A percentile compares a stretch with the other conserved stretches of the same genome.
These are phyloP conservation scores for Colletotrichum sp. DNA, from an alignment of 2,329 filamentous ascomycete genomes.

Conservation along the genomic window DNA sequence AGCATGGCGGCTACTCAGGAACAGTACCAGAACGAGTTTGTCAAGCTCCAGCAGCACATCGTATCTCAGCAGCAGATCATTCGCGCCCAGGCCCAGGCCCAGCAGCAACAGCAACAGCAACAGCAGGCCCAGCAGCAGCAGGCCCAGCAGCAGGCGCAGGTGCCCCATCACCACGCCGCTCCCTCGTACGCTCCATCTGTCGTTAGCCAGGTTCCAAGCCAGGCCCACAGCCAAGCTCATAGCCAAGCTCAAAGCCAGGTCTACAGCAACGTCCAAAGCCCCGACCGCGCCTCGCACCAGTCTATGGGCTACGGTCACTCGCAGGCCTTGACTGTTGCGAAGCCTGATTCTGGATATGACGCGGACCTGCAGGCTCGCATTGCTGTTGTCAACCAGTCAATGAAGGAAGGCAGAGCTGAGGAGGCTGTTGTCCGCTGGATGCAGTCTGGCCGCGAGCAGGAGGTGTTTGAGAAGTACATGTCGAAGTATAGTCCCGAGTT, in stretches of 20 bases:
- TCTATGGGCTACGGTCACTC: slow-evolving; percentile 21
- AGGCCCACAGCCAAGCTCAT: slow-evolving; percentile 24
- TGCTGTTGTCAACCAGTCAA: slow-evolving; percentile 64
- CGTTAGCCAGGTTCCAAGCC: slow-evolving; percentile 16
- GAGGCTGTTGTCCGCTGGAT: slow-evolving; percentile 71
- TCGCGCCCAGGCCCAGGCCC: slow-evolving; percentile 22
- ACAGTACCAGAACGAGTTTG: slow-evolving; percentile 69
- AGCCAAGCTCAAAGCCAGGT: slow-evolving; percentile 26
- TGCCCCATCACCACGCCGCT: slow-evolving; percentile 13
- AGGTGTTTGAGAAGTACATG: slow-evolving; percentile 65
- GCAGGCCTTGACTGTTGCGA: slow-evolving; percentile 19
- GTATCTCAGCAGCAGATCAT: slow-evolving; percentile 39
- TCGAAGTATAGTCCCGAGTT: slow-evolving; percentile 55
- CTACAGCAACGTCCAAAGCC: slow-evolving; percentile 25
- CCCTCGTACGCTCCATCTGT: slow-evolving; percentile 15
- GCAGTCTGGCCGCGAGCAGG: slow-evolving; percentile 65
- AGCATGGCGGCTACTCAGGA: slow-evolving; percentile 72
- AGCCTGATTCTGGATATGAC: slow-evolving; percentile 27
- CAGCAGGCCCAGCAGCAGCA: slow-evolving; percentile 21
- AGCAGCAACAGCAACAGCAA: slow-evolving; percentile 27
- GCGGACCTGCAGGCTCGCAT: slow-evolving; percentile 61
- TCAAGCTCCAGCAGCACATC: slow-evolving; percentile 60
- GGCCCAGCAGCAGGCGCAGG: slow-evolving; percentile 17
- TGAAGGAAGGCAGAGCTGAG: slow-evolving; percentile 66
- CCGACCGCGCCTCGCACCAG: slow-evolving; percentile 17